Evolutionary conservation across 1,284 basidiomycete species (phyloP).

Genomic region (Ustilago bromivora): DNA sequence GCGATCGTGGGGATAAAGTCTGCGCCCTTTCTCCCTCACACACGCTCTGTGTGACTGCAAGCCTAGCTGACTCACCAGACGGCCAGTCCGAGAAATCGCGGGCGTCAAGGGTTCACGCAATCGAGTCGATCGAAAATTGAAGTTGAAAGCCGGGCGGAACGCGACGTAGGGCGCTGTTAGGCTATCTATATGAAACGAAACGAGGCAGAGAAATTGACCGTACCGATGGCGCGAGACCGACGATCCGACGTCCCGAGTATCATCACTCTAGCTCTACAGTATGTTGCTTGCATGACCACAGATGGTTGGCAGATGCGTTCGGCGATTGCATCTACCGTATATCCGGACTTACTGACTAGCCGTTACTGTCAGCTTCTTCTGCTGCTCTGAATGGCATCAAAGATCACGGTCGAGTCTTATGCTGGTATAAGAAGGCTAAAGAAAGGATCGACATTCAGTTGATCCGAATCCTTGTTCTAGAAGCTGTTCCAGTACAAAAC

Average conservation of each 20-base stretch:
- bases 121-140: neutral
- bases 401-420: no score
- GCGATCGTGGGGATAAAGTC: slow-evolving; percentile 24
- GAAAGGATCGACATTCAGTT: neutral
- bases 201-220: neutral
- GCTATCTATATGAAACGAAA: neutral
- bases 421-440: neutral
- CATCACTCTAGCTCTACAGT: neutral
- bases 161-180: neutral
- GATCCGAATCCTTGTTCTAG: no score
- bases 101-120: slow-evolving; percentile 6
- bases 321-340: no score
- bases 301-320: no score
- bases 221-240: slow-evolving; percentile 11
- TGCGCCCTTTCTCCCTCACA: neutral
- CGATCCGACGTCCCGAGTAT: slow-evolving; percentile 24
- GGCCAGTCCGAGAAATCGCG: slow-evolving; percentile 17
- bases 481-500: no score
- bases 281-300: no score
- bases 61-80: neutral
- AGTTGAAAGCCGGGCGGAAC: slow-evolving; percentile 11
- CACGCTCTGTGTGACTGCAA: neutral
- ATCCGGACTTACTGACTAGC: neutral
- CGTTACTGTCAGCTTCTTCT: neutral
- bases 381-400: neutral